A percentile compares a stretch with the other conserved stretches of the same genome.
Conservation (phyloP, 768 basidiomycete genomes). For the Holtermannia corniformis region DNA sequence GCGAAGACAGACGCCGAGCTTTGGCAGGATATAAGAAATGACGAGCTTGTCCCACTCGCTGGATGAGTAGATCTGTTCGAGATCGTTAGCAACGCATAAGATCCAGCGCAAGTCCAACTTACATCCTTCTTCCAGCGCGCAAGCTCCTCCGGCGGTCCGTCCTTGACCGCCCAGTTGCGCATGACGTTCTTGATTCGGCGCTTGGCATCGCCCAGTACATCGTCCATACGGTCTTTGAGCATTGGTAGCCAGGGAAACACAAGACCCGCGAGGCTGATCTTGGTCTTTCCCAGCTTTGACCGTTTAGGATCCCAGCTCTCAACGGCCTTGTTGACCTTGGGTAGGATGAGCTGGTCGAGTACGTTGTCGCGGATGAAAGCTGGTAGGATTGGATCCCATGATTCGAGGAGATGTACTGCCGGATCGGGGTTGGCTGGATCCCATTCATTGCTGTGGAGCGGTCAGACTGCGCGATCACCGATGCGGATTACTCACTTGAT, state of each 20-base stretch:
- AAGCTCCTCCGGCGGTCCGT: constrained; percentile 67
- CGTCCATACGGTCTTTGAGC: constrained; percentile 70
- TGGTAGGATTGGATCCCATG: constrained; percentile 79
- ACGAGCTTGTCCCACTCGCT: constrained; percentile 85
- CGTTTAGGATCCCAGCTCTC: constrained; percentile 55
- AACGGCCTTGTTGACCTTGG: constrained; percentile 77
- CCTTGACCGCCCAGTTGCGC: constrained; percentile 61
- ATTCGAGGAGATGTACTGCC: constrained; percentile 72
- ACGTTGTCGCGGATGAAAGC: constrained; percentile 88
- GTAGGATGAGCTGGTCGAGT: constrained; percentile 87
- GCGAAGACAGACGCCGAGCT: constrained; percentile 68
- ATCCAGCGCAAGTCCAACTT: constrained; percentile 26
- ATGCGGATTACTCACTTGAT: constrained; percentile 53
- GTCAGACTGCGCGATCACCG: background rate
- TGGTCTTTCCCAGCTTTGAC: constrained; percentile 35
- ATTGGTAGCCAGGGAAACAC: constrained; percentile 95
- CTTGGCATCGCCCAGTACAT: constrained; percentile 74
- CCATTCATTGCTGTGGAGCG: constrained; percentile 66
- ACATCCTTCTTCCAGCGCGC: constrained; percentile 67
- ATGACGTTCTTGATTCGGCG: constrained; percentile 74
- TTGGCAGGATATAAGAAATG: constrained; percentile 84
- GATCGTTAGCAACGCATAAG: constrained; percentile 1
- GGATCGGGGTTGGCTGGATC: constrained; percentile 59
- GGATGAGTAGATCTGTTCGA: constrained; percentile 57
- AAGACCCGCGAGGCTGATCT: constrained; percentile 59